phyloP scores from a whole-genome alignment of 1,284 basidiomycete species.

The Trametes sp. region DNA sequence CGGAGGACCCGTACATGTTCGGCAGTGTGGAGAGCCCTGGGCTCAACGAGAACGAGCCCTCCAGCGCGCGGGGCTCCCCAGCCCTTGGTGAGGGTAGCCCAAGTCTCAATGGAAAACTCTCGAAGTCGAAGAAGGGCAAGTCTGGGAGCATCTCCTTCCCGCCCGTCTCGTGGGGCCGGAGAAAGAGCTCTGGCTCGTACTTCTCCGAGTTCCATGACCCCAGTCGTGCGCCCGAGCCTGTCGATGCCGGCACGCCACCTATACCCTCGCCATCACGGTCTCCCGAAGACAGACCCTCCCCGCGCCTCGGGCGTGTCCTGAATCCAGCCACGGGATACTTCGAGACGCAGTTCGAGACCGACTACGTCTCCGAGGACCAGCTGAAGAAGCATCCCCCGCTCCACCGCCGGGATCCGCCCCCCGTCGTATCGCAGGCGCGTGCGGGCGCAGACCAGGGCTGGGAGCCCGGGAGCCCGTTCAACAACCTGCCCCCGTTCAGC shows the following conservation, averaged over 20 bases:
- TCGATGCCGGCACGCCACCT: conserved; percentile 6
- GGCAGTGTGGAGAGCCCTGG: conserved; percentile 54
- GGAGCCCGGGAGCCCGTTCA: conserved; percentile 36
- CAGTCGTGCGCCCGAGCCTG: conserved; percentile 30
- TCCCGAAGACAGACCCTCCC: conserved; percentile 30
- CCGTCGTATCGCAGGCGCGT: neutral
- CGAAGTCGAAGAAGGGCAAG: conserved; percentile 59
- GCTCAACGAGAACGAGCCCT: conserved; percentile 40
- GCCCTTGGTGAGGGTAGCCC: conserved; percentile 21
- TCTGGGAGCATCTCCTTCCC: conserved; percentile 57
- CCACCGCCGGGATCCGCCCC: conserved; percentile 19
- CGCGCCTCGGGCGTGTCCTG: conserved; percentile 25
- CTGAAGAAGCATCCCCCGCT: conserved; percentile 37
- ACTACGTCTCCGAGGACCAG: conserved; percentile 41
- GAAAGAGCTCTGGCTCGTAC: conserved; percentile 60
- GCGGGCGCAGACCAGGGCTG: conserved; percentile 18
- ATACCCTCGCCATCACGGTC: conserved; percentile 16
- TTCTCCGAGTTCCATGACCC: conserved; percentile 51
- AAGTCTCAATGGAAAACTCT: conserved; percentile 31
- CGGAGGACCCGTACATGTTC: conserved; percentile 62
- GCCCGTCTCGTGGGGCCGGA: conserved; percentile 67
- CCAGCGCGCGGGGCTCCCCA: conserved; percentile 15
- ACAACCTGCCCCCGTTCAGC: conserved; percentile 36
- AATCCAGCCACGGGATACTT: conserved; percentile 46
- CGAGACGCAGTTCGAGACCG: conserved; percentile 49